Conservation (phyloP, 2,329 filamentous ascomycete genomes). For the Aaosphaeria arxii region DNA sequence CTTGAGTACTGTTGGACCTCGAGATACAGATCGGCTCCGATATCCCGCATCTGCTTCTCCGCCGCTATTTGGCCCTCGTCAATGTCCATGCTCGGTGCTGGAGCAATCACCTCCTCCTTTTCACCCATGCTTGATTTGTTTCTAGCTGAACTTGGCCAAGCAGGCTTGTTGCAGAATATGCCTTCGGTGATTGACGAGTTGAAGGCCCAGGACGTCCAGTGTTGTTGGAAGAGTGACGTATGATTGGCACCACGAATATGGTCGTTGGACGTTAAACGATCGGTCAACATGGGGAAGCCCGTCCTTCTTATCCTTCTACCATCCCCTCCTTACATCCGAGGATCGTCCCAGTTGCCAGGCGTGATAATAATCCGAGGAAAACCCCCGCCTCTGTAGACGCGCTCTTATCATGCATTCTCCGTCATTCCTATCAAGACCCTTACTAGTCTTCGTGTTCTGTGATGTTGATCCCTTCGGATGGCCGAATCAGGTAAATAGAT, state of each 20-base stretch:
- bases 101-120: slow-evolving; percentile 18
- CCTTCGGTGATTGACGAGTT: background rate
- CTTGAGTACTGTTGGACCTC: slow-evolving; percentile 43
- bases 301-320: too few relatives aligned
- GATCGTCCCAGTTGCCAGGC: too few relatives aligned
- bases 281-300: too few relatives aligned
- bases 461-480: slow-evolving; percentile 11
- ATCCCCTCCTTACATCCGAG: too few relatives aligned
- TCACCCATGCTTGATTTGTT: slow-evolving; percentile 3
- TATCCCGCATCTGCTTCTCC: slow-evolving; percentile 41
- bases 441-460: slow-evolving; percentile 1
- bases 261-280: too few relatives aligned
- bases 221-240: too few relatives aligned
- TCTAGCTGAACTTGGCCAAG: too few relatives aligned
- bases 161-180: background rate
- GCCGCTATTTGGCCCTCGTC: slow-evolving; percentile 25
- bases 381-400: background rate
- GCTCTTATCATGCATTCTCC: background rate
- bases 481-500: slow-evolving; percentile 16
- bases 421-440: slow-evolving; percentile 6
- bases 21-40: slow-evolving; percentile 45
- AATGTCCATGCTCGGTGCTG: slow-evolving; percentile 9
- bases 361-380: too few relatives aligned
- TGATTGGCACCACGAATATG: too few relatives aligned
- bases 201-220: background rate